Evolutionary conservation across 106 monocot species (phyloP).

Genomic region (Apostasia shenzhenica): DNA sequence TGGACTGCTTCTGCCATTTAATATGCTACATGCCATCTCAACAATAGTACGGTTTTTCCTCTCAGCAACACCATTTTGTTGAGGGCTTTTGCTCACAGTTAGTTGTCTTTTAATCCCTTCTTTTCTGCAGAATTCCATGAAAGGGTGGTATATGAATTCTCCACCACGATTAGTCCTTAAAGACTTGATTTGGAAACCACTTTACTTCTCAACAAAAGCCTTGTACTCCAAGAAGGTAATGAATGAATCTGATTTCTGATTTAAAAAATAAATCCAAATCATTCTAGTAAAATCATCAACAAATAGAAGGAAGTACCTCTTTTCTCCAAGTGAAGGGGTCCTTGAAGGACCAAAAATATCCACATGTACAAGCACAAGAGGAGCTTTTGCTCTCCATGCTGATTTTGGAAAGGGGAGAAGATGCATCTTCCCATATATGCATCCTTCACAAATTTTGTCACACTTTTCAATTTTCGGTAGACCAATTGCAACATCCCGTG

Average conservation of each 20-base stretch:
- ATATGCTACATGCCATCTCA: not conserved
- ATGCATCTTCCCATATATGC: too few species aligned
- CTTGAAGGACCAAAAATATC: too few species aligned
- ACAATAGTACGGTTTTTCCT: slow-evolving; percentile 6
- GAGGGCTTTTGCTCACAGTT: not conserved
- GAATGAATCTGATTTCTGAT: not conserved
- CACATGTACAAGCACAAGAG: too few species aligned
- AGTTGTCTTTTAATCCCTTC: not conserved
- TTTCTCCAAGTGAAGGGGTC: too few species aligned
- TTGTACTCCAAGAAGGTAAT: not conserved
- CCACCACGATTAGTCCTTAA: slow-evolving; percentile 4
- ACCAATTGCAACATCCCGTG: too few species aligned
- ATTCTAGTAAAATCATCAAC: not conserved
- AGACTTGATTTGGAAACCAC: not conserved
- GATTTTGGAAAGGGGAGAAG: too few species aligned
- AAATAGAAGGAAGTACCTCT: too few species aligned
- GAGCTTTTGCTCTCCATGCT: too few species aligned
- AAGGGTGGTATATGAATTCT: not conserved
- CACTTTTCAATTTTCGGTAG: too few species aligned
- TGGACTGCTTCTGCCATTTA: slow-evolving; percentile 6
- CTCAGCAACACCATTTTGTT: slow-evolving; percentile 8
- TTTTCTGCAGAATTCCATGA: not conserved
- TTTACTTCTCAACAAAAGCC: not conserved
- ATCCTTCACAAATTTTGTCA: too few species aligned
- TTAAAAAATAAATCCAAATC: slow-evolving; percentile 1